Percentiles rank a stretch among this genome's conserved stretches.
These are phyloP conservation scores for Ophiocytium majus DNA, from an alignment of 352 stramenopile genomes.

Conservation along the genomic window DNA sequence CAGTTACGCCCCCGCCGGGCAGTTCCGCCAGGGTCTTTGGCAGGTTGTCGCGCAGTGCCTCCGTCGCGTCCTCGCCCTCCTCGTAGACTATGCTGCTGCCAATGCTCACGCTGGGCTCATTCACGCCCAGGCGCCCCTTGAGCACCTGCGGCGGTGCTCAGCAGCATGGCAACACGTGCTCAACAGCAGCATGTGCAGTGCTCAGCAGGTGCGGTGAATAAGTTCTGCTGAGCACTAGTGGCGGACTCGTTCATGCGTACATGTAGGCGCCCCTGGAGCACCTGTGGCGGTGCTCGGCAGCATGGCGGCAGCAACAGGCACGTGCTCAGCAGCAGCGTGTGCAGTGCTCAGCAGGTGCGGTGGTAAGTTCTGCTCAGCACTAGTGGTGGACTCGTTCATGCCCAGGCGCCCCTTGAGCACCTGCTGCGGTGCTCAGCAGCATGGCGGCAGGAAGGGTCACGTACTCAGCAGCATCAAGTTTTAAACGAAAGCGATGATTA, in stretches of 20 bases:
- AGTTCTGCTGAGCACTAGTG: constrained; percentile 75
- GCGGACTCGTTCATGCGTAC: constrained; percentile 71
- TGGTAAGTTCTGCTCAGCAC: constrained; percentile 70
- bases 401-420: constrained; percentile 75
- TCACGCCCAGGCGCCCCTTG: constrained; percentile 75
- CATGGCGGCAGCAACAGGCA: not conserved
- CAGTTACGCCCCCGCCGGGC: constrained; percentile 71
- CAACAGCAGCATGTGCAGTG: no score
- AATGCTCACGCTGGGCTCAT: constrained; percentile 69
- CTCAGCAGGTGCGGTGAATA: constrained; percentile 28
- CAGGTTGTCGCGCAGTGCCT: constrained; percentile 70
- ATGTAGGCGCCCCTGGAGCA: constrained; percentile 73
- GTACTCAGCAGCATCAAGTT: no score
- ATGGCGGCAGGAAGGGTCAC: no score
- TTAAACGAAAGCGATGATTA: no score
- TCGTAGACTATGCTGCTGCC: constrained; percentile 82
- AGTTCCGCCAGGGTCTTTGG: constrained; percentile 69
- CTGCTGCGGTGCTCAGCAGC: no score
- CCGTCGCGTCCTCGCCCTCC: constrained; percentile 78
- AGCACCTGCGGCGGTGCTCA: no score
- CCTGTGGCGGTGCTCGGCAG: no score
- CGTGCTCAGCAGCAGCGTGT: not conserved
- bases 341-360: not conserved
- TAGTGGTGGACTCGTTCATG: constrained; percentile 70
- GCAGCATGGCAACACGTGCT: no score